Base-by-base conservation (phyloP, 345 rosid genomes). In the Citrus unshiu region DNA sequence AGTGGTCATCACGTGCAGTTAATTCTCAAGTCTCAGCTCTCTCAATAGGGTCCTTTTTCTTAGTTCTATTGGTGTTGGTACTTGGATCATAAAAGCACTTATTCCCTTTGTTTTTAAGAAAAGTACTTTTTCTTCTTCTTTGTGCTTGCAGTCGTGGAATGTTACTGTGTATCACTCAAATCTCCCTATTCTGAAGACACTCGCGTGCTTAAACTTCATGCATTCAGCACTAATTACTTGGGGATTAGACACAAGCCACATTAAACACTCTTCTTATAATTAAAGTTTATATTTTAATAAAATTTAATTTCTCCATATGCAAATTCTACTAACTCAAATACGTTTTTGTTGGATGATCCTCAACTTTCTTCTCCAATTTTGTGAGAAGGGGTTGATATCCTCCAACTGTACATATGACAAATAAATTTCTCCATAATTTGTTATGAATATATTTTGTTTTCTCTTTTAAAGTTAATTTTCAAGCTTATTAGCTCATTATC, bases 51-150 rank as follows among this genome's bases (percentile, higher is more conserved):
- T n/a, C 13, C 27, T 58, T n/a, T 58, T 58, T 7, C 62, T n/a
- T 58, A 43, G 56, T 46, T 68, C 58, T 57, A 57, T 74, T 67
- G 57, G 57, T 80, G 49, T 81, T 56, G 82, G 72, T 61, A 39
- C 51, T 37, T 59, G 79, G 43, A 22, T 59, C 61, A 58, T 14
- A 16, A 51, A 51, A 51, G 57, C 57, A 18, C 57, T 18, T 51
- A 4, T 51, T 16, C 57, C 57, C 21, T 16, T 18, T 16, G 57
- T 51, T 51, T 3, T 51, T 0, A 18, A 4, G 22, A 68, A 70
- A 51, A 8, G 49, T 18, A 34, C 75, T 70, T 78, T 60, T 63
- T 70, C n/a, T 35, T 10, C 27, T 54, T 56, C 43, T 4, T 7
- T 56, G 75, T 29, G 62, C 32, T 32, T 56, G 22, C 75, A 57